phyloP scores from a whole-genome alignment of 345 rosid genomes.

The Eucalyptus melliodora region DNA sequence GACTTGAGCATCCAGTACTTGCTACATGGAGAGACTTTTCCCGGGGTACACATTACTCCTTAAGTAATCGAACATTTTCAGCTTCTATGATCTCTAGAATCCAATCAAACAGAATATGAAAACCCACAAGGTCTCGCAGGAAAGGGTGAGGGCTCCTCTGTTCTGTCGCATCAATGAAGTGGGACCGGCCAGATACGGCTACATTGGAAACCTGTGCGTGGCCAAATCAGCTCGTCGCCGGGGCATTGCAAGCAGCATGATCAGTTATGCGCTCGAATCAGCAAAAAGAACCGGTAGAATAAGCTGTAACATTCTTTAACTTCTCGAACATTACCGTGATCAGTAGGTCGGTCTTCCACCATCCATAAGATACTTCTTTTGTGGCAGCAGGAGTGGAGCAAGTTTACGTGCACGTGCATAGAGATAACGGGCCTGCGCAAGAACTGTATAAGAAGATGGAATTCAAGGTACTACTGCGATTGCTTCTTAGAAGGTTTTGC shows the following conservation, averaged over 20 bases:
- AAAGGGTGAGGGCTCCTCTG: constrained; percentile 35
- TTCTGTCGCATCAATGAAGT: constrained; percentile 28
- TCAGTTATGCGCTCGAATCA: constrained; percentile 45
- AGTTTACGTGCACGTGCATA: constrained; percentile 68
- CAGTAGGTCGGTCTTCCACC: not conserved
- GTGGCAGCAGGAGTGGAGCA: constrained; percentile 36
- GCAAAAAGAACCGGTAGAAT: constrained; percentile 54
- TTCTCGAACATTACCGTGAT: not conserved
- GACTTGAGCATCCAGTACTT: constrained; percentile 56
- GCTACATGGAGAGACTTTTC: constrained; percentile 73
- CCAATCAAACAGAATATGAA: not conserved
- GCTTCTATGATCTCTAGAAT: not conserved
- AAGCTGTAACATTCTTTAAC: not conserved
- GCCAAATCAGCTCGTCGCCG: constrained; percentile 76
- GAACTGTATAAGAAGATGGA: constrained; percentile 53
- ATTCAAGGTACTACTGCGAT: constrained; percentile 44
- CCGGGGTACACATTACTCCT: constrained; percentile 36
- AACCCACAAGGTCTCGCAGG: constrained; percentile 17
- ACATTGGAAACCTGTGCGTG: constrained; percentile 72
- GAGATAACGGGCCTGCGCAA: constrained; percentile 51
- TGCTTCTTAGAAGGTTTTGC: not conserved
- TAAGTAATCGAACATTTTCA: not conserved
- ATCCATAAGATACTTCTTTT: not conserved
- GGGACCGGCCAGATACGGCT: constrained; percentile 46
- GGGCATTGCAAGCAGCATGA: constrained; percentile 76